Conservation (phyloP, 2,329 filamentous ascomycete species). For the Phyllosticta ampelicida region DNA sequence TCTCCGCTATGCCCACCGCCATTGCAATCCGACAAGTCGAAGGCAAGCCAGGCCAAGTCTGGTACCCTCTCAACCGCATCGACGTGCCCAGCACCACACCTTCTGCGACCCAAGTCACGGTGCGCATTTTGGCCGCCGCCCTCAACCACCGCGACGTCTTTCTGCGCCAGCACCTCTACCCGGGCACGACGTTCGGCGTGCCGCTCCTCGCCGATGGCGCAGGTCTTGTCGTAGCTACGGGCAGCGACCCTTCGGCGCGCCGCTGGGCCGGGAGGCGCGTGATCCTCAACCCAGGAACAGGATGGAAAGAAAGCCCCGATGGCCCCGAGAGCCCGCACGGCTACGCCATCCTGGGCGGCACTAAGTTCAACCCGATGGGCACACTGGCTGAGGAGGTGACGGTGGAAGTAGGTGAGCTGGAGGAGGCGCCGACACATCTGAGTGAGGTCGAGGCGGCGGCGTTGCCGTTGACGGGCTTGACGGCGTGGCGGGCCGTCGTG, state of each 20-base stretch:
- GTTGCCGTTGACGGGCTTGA: slow-evolving; percentile 73
- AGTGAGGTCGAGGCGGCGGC: slow-evolving; percentile 66
- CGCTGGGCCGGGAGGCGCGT: slow-evolving; percentile 57
- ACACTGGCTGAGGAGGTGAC: slow-evolving; percentile 64
- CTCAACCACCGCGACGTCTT: slow-evolving; percentile 96
- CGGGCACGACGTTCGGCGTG: slow-evolving; percentile 65
- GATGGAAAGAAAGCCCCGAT: slow-evolving; percentile 61
- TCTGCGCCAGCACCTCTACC: slow-evolving; percentile 85
- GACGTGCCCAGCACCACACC: slow-evolving; percentile 20
- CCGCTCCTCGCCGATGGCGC: slow-evolving; percentile 77
- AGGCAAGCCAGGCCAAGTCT: slow-evolving; percentile 79
- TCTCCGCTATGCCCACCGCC: slow-evolving; percentile 38
- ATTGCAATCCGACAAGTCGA: slow-evolving; percentile 59
- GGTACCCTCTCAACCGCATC: slow-evolving; percentile 51
- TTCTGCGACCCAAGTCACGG: slow-evolving; percentile 50
- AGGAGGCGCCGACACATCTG: slow-evolving; percentile 64
- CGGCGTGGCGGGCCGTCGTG: slow-evolving; percentile 76
- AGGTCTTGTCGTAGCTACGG: slow-evolving; percentile 58
- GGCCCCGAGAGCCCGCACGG: slow-evolving; percentile 57
- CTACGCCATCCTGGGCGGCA: slow-evolving; percentile 60
- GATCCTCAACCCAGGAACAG: slow-evolving; percentile 64
- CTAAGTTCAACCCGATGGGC: slow-evolving; percentile 53
- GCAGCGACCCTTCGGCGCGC: slow-evolving; percentile 43
- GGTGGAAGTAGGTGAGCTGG: slow-evolving; percentile 61
- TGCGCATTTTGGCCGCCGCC: slow-evolving; percentile 66